These are phyloP conservation scores for Styphnolobium japonicum DNA, from an alignment of 306 rosid genomes.

Conservation along the genomic window DNA sequence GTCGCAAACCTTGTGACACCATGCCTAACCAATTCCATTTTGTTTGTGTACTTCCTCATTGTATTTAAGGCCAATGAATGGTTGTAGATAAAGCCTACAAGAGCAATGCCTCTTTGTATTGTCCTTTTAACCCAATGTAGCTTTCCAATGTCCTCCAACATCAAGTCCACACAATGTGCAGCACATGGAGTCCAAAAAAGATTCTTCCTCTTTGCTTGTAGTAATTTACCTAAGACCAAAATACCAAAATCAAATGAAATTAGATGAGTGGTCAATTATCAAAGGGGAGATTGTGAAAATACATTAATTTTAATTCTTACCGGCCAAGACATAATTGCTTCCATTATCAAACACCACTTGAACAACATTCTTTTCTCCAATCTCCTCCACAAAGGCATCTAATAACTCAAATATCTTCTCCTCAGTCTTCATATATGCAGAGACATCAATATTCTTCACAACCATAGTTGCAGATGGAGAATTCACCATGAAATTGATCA, in stretches of 20 bases:
- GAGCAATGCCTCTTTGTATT: neutral
- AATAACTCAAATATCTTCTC: too few species aligned
- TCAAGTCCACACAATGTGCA: neutral
- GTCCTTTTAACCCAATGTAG: neutral
- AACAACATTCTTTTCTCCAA: too few species aligned
- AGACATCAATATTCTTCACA: too few species aligned
- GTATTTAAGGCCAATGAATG: neutral
- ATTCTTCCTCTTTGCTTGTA: conserved; percentile 20
- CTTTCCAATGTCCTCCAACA: neutral
- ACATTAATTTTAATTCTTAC: too few species aligned
- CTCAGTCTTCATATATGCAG: too few species aligned
- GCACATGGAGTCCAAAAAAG: conserved; percentile 52
- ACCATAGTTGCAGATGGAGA: too few species aligned
- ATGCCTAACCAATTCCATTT: neutral
- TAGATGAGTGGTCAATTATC: too few species aligned
- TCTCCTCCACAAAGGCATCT: too few species aligned
- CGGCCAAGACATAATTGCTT: too few species aligned
- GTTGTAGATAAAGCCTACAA: neutral
- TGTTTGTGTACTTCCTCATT: neutral
- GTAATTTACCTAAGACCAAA: neutral
- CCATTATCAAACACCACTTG: too few species aligned
- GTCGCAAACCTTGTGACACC: neutral
- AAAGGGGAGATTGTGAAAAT: too few species aligned
- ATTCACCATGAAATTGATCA: too few species aligned
- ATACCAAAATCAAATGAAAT: conserved; percentile 34